Evolutionary conservation across 192 early-diverging fungal species (phyloP).

Genomic region (Anaeromyces robustus): DNA sequence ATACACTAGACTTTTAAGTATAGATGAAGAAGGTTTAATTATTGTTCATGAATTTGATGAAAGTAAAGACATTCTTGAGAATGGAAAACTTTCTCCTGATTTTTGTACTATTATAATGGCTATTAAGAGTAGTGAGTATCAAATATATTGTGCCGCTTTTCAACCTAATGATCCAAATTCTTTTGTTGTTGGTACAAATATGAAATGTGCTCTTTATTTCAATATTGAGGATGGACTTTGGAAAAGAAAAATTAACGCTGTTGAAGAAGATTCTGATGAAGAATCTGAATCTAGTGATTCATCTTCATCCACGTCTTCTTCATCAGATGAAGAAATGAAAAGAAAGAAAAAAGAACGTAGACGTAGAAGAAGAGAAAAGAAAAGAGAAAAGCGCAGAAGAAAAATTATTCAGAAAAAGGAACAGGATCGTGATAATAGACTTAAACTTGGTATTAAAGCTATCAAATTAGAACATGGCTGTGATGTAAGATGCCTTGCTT

Average conservation of each 20-base stretch:
- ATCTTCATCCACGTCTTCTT: background rate
- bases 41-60: background rate
- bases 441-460: background rate
- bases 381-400: background rate
- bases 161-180: background rate
- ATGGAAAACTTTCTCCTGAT: background rate
- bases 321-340: background rate
- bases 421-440: background rate
- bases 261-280: background rate
- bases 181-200: background rate
- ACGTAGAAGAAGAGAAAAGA: background rate
- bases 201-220: background rate
- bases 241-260: background rate
- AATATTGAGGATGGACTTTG: background rate
- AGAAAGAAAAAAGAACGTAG: background rate
- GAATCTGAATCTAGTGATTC: background rate
- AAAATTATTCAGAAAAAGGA: background rate
- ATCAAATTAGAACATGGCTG: background rate
- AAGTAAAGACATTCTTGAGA: background rate
- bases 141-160: background rate
- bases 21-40: background rate
- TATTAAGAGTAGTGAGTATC: background rate
- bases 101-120: background rate
- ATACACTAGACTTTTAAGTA: background rate
- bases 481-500: background rate